Percentiles rank a stretch among this genome's conserved stretches.
Evolutionary conservation across 106 monocot species (phyloP).

Genomic region (Hemerocallis citrina): DNA sequence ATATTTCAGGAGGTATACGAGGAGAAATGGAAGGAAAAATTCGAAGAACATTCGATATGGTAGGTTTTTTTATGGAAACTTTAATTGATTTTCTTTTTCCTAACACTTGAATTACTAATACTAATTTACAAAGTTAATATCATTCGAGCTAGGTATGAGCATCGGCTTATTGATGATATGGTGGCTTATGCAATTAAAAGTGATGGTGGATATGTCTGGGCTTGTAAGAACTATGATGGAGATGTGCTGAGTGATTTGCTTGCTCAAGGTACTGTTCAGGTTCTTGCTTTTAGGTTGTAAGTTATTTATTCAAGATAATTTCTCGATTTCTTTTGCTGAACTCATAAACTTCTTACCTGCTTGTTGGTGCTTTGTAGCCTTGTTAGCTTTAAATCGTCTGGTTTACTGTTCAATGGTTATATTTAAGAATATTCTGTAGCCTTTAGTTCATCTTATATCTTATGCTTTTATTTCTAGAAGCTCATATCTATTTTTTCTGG

Average conservation of each 20-base stretch:
- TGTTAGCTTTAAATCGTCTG: too few relatives aligned
- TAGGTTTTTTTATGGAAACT: conserved; percentile 12
- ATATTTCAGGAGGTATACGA: conserved; percentile 89
- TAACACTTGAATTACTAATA: background rate
- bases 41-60: conserved; percentile 65
- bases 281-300: background rate
- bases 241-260: conserved; percentile 70
- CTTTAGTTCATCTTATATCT: too few relatives aligned
- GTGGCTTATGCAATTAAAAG: conserved; percentile 79
- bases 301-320: too few relatives aligned
- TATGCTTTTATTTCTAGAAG: too few relatives aligned
- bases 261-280: conserved; percentile 32
- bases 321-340: background rate
- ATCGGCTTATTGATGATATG: conserved; percentile 86
- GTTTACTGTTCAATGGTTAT: too few relatives aligned
- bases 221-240: conserved; percentile 63
- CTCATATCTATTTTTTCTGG: too few relatives aligned
- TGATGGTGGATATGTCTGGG: conserved; percentile 60
- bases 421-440: too few relatives aligned
- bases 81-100: background rate
- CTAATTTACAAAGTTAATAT: background rate
- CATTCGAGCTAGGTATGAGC: conserved; percentile 54
- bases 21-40: conserved; percentile 69
- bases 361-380: too few relatives aligned
- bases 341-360: too few relatives aligned